These are phyloP conservation scores for Draba incana DNA, from an alignment of 345 rosid genomes.

Conservation along the genomic window DNA sequence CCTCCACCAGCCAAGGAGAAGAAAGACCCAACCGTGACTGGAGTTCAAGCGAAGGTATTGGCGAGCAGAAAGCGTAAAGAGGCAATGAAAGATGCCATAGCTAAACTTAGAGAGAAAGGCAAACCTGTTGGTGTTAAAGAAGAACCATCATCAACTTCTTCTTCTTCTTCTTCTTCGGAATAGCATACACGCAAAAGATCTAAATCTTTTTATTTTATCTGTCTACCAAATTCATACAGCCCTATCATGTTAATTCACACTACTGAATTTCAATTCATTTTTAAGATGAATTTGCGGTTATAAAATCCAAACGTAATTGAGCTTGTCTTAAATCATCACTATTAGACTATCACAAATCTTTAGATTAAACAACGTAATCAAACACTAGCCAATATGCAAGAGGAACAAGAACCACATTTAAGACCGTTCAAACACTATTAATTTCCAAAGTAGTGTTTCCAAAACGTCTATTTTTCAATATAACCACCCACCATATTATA, in stretches of 20 bases:
- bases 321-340: conserved; percentile 2
- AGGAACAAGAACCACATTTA: background rate
- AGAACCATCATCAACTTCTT: conserved; percentile 27
- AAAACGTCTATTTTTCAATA: too few species aligned
- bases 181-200: conserved; percentile 10
- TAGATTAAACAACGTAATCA: too few species aligned
- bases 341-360: background rate
- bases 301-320: conserved; percentile 3
- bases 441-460: too few species aligned
- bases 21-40: conserved; percentile 74
- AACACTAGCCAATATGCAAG: background rate
- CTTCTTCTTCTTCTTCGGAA: conserved; percentile 29
- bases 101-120: conserved; percentile 73
- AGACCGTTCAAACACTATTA: too few species aligned
- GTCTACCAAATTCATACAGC: conserved; percentile 12
- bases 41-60: conserved; percentile 76
- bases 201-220: conserved; percentile 23
- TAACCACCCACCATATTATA: too few species aligned
- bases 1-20: conserved; percentile 65
- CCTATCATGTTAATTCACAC: conserved; percentile 26
- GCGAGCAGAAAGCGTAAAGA: conserved; percentile 82
- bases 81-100: conserved; percentile 52
- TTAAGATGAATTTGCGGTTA: conserved; percentile 12
- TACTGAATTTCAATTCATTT: conserved; percentile 1
- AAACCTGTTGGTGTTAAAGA: conserved; percentile 44